Percentiles rank a stretch among this genome's conserved stretches.
phyloP scores from a whole-genome alignment of 2,329 filamentous ascomycete genomes.

The Esteya vermicola region DNA sequence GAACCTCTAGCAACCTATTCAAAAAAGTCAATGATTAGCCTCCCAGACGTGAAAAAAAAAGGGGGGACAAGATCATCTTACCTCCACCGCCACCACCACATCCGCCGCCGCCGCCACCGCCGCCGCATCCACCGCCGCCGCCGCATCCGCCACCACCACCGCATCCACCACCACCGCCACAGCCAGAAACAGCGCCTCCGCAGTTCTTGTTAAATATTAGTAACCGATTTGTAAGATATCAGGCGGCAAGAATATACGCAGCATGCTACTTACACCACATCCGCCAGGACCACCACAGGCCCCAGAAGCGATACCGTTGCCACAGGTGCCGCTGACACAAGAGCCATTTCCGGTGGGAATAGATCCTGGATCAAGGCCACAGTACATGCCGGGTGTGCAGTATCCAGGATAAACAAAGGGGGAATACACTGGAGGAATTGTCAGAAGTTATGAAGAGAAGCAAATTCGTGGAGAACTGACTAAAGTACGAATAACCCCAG shows the following conservation, averaged over 20 bases:
- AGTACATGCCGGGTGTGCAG: constrained; percentile 30
- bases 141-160: constrained; percentile 1
- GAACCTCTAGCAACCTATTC: too few relatives aligned
- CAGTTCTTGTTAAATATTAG: constrained; percentile 5
- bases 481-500: constrained; percentile 38
- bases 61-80: too few relatives aligned
- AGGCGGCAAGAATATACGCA: not conserved
- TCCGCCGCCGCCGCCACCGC: constrained; percentile 2
- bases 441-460: too few relatives aligned
- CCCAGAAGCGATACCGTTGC: constrained; percentile 26
- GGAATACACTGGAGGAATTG: not conserved
- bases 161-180: constrained; percentile 1
- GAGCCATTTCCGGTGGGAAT: constrained; percentile 18
- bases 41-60: too few relatives aligned
- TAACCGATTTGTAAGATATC: not conserved
- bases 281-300: constrained; percentile 27
- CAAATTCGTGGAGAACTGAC: constrained; percentile 1
- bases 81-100: constrained; percentile 2
- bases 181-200: constrained; percentile 3
- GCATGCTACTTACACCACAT: constrained; percentile 14
- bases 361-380: constrained; percentile 25
- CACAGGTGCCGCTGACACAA: constrained; percentile 33
- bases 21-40: too few relatives aligned
- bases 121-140: not conserved
- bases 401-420: constrained; percentile 18